A percentile compares a stretch with the other conserved stretches of the same genome.
phyloP scores from a whole-genome alignment of 805 yeast genomes.

The Pichia paraexigua region DNA sequence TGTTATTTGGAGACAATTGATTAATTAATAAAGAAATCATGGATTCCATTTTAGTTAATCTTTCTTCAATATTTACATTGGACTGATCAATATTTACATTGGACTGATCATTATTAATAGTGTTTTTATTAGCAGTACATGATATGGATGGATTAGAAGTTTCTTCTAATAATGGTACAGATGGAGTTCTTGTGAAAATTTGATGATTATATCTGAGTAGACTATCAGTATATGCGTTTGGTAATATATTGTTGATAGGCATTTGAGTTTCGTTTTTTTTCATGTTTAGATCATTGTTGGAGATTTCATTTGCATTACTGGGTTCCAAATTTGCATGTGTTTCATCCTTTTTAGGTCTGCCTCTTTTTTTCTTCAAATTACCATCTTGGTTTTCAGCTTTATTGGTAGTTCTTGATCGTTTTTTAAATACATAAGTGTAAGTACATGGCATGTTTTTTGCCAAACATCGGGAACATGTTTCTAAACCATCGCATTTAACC shows the following conservation, averaged over 20 bases:
- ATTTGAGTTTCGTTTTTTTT: background rate
- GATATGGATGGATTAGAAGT: background rate
- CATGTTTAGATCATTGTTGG: background rate
- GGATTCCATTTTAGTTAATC: constrained; percentile 29
- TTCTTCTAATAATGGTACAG: background rate
- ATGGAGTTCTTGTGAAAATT: background rate
- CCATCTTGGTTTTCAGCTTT: background rate
- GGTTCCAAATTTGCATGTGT: background rate
- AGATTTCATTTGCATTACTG: background rate
- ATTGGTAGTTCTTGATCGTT: constrained; percentile 12
- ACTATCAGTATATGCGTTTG: background rate
- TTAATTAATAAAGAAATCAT: constrained; percentile 22
- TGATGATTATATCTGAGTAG: background rate
- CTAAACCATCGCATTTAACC: constrained; percentile 42
- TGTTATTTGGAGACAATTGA: background rate
- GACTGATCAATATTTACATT: background rate
- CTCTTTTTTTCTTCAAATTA: constrained; percentile 7
- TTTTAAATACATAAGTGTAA: constrained; percentile 28
- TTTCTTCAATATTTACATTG: constrained; percentile 17
- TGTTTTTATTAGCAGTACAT: background rate
- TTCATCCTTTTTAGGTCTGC: constrained; percentile 9
- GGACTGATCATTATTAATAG: background rate
- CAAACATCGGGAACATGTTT: constrained; percentile 36
- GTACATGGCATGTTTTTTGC: constrained; percentile 30
- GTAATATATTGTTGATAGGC: background rate